Percentiles rank a stretch among this genome's conserved stretches.
These are phyloP conservation scores for Ananas comosus DNA, from an alignment of 176 grass and related monocot genomes.

Conservation along the genomic window DNA sequence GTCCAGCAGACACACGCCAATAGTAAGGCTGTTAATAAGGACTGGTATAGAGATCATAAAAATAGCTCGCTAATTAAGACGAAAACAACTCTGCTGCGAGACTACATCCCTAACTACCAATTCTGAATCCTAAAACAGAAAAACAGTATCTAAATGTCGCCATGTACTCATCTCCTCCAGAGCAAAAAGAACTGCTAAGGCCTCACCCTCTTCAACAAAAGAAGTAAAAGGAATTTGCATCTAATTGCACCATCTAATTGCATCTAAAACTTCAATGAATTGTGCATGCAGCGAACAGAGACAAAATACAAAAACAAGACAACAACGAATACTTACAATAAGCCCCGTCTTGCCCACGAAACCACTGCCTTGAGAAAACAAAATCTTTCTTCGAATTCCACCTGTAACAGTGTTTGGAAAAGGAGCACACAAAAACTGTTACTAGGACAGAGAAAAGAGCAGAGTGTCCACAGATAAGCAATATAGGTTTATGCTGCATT, in stretches of 20 bases:
- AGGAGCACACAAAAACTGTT: slow-evolving; percentile 14
- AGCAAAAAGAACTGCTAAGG: too few relatives aligned
- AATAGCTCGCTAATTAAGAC: too few relatives aligned
- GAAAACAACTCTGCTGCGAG: too few relatives aligned
- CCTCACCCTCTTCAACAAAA: neutral
- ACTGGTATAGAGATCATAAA: too few relatives aligned
- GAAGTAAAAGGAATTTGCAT: neutral
- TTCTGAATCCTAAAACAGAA: too few relatives aligned
- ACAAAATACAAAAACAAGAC: neutral
- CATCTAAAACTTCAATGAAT: neutral
- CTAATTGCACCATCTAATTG: too few relatives aligned
- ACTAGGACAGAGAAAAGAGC: neutral
- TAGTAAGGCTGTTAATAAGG: too few relatives aligned
- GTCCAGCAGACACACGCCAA: too few relatives aligned
- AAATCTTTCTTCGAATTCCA: slow-evolving; percentile 85
- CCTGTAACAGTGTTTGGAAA: slow-evolving; percentile 39
- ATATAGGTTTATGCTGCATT: too few relatives aligned
- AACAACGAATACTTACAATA: slow-evolving; percentile 57
- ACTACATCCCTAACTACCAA: too few relatives aligned
- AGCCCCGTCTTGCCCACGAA: slow-evolving; percentile 75
- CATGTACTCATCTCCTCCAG: too few relatives aligned
- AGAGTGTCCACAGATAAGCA: neutral
- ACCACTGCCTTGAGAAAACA: slow-evolving; percentile 87
- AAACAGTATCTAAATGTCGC: too few relatives aligned
- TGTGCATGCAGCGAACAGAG: neutral